Evolutionary conservation across 164 flowering plant species (phyloP), one percentile per base, ranked within the genome.

Genomic region (Cinnamomum chago): DNA sequence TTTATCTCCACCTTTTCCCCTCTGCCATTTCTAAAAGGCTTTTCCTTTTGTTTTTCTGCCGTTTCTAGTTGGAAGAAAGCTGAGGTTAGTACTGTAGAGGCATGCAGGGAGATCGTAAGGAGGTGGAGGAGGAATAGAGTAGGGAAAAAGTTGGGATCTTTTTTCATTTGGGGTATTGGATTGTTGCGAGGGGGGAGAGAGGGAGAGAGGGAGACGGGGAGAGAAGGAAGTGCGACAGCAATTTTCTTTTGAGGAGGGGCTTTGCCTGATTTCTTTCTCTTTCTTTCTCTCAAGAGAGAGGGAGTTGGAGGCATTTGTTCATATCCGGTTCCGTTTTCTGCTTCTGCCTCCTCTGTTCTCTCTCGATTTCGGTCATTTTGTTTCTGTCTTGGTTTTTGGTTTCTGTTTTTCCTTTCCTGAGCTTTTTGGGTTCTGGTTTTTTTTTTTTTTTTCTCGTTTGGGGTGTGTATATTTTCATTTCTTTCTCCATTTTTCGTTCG

Each of bases 211-310:
- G 88, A 86, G 88, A 85, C 76, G 81, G 86, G 58, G 70, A 74
- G 90, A 86, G 89, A 86, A 84, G 74, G 88, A 84, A 85, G 87
- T 51, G 88, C 85, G 30, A 17, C 60, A 15, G 60, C 60, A 55
- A 40, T 40, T 51, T 65, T 24, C 58, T 15, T 22, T 20, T 64
- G 65, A 62, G 22, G 64, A 35, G 69, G 47, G 58, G 65, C 2
- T 25, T 52, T 50, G 86, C 86, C 84, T 78, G 82, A 83, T 83
- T 84, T 85, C 88, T 84, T 85, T 84, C 91, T 87, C 88, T 87
- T 81, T 86, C 89, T 88, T 82, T 86, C 85, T 84, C 88, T 87
- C 85, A 65, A 18, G 65, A 73, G 86, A 85, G 95, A 88, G 88
- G 86, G 72, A 83, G 89, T 77, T 84, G 80, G 90, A 86, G 90